Evolutionary conservation across 139 green algal genomes (phyloP).

Genomic region (Micractinium conductrix): DNA sequence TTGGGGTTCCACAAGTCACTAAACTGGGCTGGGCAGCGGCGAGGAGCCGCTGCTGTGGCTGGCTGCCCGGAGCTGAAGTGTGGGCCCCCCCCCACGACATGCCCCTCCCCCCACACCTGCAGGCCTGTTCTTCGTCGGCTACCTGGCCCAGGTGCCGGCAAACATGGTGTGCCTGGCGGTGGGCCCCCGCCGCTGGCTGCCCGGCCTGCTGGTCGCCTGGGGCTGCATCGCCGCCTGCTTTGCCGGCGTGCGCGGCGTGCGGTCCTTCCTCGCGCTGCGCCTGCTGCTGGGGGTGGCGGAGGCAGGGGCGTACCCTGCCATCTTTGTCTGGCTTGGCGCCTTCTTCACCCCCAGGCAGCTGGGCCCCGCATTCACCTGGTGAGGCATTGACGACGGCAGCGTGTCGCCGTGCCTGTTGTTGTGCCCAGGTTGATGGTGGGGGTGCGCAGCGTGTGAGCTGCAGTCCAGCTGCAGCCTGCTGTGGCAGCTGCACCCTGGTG

Average conservation of each 20-base stretch:
- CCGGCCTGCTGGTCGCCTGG: conserved; percentile 52
- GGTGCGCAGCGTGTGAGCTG: too few species aligned
- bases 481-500: too few species aligned
- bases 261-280: conserved; percentile 50
- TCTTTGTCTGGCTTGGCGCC: conserved; percentile 34
- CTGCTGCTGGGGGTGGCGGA: conserved; percentile 40
- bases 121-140: conserved; percentile 73
- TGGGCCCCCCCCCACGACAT: neutral
- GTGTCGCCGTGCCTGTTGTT: too few species aligned
- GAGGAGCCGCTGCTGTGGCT: too few species aligned
- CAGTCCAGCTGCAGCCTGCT: too few species aligned
- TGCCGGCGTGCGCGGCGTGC: conserved; percentile 27
- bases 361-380: conserved; percentile 36
- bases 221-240: conserved; percentile 56
- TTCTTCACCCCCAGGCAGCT: conserved; percentile 32
- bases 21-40: too few species aligned
- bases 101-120: neutral
- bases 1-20: neutral
- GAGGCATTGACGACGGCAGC: too few species aligned
- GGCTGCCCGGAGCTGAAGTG: neutral
- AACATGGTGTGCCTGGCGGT: conserved; percentile 42
- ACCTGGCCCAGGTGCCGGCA: conserved; percentile 48
- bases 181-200: conserved; percentile 52
- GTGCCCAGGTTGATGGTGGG: too few species aligned
- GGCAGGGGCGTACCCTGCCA: conserved; percentile 25